phyloP scores from a whole-genome alignment of 345 rosid species.

The Eucalyptus cloeziana region DNA sequence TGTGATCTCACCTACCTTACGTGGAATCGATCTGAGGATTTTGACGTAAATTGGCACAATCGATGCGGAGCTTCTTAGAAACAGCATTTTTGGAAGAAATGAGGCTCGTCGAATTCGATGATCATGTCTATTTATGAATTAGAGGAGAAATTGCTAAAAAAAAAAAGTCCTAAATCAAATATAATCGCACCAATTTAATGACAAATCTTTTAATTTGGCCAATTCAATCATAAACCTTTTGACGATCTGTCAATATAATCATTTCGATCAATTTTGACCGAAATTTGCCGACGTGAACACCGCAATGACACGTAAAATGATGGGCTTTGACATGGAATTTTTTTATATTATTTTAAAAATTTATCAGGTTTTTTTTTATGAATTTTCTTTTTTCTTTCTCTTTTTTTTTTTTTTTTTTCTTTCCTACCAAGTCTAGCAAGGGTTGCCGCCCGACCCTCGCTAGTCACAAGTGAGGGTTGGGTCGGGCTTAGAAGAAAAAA shows the following conservation, averaged over 20 bases:
- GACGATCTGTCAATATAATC: no score
- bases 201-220: no score
- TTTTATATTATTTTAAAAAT: no score
- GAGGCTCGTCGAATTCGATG: neutral
- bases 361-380: no score
- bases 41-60: neutral
- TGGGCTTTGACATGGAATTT: rapidly evolving
- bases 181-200: rapidly evolving
- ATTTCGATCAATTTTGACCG: no score
- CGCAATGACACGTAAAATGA: no score
- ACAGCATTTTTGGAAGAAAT: neutral
- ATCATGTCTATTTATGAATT: neutral
- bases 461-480: neutral
- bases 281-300: rapidly evolving
- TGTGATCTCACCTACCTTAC: neutral
- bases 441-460: neutral
- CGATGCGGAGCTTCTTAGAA: neutral
- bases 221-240: no score
- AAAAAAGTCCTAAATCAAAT: no score
- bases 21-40: neutral
- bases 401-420: no score
- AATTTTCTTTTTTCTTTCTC: rapidly evolving
- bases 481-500: neutral
- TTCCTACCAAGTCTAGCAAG: neutral
- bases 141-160: neutral